Conservation (phyloP, 1,284 basidiomycete genomes). For the Malassezia yamatoensis region DNA sequence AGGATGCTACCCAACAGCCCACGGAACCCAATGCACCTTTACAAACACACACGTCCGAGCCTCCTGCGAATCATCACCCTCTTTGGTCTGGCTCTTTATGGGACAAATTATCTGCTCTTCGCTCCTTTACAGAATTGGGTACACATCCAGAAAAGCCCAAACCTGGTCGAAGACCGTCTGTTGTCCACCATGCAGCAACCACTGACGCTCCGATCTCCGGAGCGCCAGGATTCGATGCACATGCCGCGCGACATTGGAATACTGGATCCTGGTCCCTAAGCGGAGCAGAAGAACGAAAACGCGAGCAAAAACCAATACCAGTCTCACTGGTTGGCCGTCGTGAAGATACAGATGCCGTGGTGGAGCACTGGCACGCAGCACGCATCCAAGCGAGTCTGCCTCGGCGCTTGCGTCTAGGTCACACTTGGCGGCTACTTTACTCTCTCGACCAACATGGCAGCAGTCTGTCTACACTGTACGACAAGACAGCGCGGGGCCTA, state of each 20-base stretch:
- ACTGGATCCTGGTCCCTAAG: constrained; percentile 39
- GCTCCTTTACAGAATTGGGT: not conserved
- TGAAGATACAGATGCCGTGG: constrained; percentile 32
- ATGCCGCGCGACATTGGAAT: constrained; percentile 31
- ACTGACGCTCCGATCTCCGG: constrained; percentile 18
- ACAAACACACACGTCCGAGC: not conserved
- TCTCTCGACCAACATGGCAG: constrained; percentile 92
- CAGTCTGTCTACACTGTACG: constrained; percentile 67
- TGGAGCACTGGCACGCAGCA: constrained; percentile 33
- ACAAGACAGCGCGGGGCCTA: constrained; percentile 24
- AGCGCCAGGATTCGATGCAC: constrained; percentile 37
- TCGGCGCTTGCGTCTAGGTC: constrained; percentile 65
- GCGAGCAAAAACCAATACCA: constrained; percentile 21
- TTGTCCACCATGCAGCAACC: constrained; percentile 1
- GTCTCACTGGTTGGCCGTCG: constrained; percentile 31
- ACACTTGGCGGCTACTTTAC: constrained; percentile 77
- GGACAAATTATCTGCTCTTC: constrained; percentile 7
- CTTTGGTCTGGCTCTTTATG: constrained; percentile 6
- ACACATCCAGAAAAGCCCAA: not conserved
- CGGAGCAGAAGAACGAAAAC: constrained; percentile 9
- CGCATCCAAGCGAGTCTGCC: constrained; percentile 54
- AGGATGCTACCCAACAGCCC: not conserved
- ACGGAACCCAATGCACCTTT: too few relatives aligned
- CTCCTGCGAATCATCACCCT: not conserved
- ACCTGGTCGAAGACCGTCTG: constrained; percentile 1